These are phyloP conservation scores for Salix viminalis DNA, from an alignment of 345 rosid species.

Conservation along the genomic window DNA sequence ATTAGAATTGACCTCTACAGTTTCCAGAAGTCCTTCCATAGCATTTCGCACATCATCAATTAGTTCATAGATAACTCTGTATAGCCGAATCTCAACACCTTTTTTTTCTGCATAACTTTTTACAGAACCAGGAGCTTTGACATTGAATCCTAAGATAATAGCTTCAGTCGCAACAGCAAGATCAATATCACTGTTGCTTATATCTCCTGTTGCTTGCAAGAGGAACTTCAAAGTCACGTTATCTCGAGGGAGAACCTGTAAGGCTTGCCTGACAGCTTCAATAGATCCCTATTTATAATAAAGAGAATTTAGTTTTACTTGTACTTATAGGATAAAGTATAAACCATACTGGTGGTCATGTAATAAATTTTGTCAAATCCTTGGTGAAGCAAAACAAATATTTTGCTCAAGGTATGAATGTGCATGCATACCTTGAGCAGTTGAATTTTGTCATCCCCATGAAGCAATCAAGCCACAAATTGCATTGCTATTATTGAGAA, in stretches of 20 bases:
- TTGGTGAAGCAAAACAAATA: not conserved
- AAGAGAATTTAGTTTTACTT: slow-evolving; percentile 14
- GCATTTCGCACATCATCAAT: slow-evolving; percentile 89
- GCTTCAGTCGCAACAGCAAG: slow-evolving; percentile 90
- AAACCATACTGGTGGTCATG: not conserved
- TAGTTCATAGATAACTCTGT: slow-evolving; percentile 90
- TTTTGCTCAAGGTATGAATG: not conserved
- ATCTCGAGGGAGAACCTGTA: slow-evolving; percentile 85
- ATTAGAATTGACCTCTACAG: slow-evolving; percentile 63
- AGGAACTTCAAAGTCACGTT: slow-evolving; percentile 88
- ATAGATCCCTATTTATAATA: slow-evolving; percentile 73
- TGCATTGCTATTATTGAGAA: not conserved
- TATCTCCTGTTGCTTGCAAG: slow-evolving; percentile 86
- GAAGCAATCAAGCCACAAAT: not conserved
- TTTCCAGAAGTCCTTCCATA: slow-evolving; percentile 96
- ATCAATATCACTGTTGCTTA: slow-evolving; percentile 86
- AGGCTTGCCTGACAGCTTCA: slow-evolving; percentile 91
- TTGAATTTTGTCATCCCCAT: not conserved
- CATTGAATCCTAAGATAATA: slow-evolving; percentile 81
- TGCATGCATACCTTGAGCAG: not conserved
- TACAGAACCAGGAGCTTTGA: slow-evolving; percentile 69
- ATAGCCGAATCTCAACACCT: slow-evolving; percentile 90
- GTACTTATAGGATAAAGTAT: not conserved
- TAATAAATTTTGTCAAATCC: not conserved
- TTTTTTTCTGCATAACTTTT: slow-evolving; percentile 76